phyloP scores from a whole-genome alignment of 202 grass and related monocot species.

The Cymbopogon flexuosus region DNA sequence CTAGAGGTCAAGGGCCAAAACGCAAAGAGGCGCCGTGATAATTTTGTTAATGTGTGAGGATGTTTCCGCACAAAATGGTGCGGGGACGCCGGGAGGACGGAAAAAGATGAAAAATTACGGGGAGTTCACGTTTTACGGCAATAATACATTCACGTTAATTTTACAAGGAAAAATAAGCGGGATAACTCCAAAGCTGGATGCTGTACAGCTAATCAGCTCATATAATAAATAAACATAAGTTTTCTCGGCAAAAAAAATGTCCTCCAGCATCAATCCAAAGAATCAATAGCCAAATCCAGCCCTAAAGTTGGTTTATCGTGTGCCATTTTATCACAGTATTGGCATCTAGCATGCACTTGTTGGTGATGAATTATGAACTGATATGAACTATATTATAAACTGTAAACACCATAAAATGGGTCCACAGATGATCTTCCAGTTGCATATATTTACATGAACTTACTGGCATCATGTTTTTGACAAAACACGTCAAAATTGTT shows the following conservation, averaged over 20 bases:
- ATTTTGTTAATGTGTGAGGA: not conserved
- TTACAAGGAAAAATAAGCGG: not conserved
- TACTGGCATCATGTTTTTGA: not conserved
- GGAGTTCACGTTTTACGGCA: too few species aligned
- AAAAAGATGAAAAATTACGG: too few species aligned
- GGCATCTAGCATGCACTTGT: not conserved
- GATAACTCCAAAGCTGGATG: not conserved
- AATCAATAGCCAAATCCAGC: not conserved
- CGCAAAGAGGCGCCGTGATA: not conserved
- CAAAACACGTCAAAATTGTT: not conserved
- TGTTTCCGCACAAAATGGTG: not conserved
- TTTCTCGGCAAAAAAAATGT: too few species aligned
- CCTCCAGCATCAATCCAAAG: not conserved
- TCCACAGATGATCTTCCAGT: not conserved
- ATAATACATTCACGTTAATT: too few species aligned
- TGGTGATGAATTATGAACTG: not conserved
- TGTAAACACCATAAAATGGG: not conserved
- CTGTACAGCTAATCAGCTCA: not conserved
- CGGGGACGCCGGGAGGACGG: too few species aligned
- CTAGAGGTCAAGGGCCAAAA: too few species aligned
- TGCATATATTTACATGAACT: conserved; percentile 5
- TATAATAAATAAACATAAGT: not conserved
- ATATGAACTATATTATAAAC: too few species aligned
- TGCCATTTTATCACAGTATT: not conserved
- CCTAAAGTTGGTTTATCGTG: not conserved